phyloP scores from a whole-genome alignment of 2,329 filamentous ascomycete genomes.

The Fusarium miscanthi region DNA sequence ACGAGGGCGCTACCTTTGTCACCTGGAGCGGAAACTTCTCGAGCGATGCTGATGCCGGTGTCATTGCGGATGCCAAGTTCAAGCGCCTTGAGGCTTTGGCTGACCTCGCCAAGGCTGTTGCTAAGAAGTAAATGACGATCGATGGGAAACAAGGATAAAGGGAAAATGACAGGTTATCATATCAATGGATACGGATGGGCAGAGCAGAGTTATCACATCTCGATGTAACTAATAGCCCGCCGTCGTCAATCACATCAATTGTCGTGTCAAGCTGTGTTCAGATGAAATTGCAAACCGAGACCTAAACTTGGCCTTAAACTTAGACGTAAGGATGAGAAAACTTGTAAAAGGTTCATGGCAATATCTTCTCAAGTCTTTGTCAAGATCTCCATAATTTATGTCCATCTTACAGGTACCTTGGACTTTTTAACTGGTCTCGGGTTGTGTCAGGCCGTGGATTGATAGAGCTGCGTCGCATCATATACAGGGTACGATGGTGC shows the following conservation, averaged over 20 bases:
- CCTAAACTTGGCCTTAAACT: background rate
- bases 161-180: background rate
- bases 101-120: constrained; percentile 67
- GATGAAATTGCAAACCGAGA: background rate
- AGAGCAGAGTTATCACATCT: background rate
- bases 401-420: background rate
- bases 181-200: constrained; percentile 3
- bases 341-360: background rate
- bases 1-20: constrained; percentile 73
- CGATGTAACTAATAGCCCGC: background rate
- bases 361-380: no score
- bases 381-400: no score
- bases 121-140: constrained; percentile 37
- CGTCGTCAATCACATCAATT: background rate
- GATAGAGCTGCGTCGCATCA: background rate
- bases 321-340: background rate
- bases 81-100: constrained; percentile 78
- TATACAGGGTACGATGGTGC: background rate
- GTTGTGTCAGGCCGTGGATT: no score
- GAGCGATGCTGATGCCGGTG: constrained; percentile 75
- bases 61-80: constrained; percentile 80
- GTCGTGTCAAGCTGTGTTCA: background rate
- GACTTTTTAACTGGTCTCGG: background rate
- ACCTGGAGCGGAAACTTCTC: constrained; percentile 78
- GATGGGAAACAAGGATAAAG: background rate